A percentile compares a stretch with the other conserved stretches of the same genome.
Conservation (phyloP, 2,329 filamentous ascomycete genomes). For the Ilyonectria sp. region DNA sequence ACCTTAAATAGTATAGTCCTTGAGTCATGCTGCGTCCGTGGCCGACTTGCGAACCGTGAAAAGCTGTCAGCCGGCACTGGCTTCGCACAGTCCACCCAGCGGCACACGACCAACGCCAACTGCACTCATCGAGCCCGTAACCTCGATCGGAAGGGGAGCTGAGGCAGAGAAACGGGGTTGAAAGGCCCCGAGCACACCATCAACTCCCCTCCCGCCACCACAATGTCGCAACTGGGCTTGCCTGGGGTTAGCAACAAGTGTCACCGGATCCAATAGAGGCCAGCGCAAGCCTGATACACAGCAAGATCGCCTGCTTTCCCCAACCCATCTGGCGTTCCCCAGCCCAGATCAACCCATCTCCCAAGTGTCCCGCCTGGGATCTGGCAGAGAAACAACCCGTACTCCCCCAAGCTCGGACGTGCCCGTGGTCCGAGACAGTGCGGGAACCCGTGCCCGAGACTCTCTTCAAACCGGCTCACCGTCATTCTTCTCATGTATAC, state of each 20-base stretch:
- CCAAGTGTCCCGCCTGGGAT: constrained; percentile 35
- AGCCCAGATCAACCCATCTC: constrained; percentile 42
- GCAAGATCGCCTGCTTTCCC: constrained; percentile 36
- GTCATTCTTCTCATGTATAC: constrained; percentile 29
- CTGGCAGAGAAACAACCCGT: constrained; percentile 40
- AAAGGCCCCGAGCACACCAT: constrained; percentile 40
- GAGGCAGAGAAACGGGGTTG: constrained; percentile 15
- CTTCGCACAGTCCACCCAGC: constrained; percentile 28
- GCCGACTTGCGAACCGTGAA: constrained; percentile 24
- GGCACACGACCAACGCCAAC: constrained; percentile 38
- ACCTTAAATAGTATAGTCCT: constrained; percentile 30
- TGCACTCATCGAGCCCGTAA: constrained; percentile 31
- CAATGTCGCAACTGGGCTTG: constrained; percentile 36
- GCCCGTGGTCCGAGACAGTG: constrained; percentile 41
- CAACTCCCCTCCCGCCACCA: constrained; percentile 41
- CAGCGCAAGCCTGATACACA: constrained; percentile 33
- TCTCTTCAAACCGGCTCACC: constrained; percentile 36
- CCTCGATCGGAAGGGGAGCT: constrained; percentile 30
- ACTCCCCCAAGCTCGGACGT: constrained; percentile 38
- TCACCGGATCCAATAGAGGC: constrained; percentile 33
- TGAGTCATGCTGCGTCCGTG: constrained; percentile 45
- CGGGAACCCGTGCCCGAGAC: constrained; percentile 34
- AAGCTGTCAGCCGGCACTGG: constrained; percentile 43
- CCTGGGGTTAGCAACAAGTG: constrained; percentile 28
- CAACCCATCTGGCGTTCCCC: constrained; percentile 32